phyloP scores from a whole-genome alignment of 805 yeast species.

The Kodamaea leandrae region DNA sequence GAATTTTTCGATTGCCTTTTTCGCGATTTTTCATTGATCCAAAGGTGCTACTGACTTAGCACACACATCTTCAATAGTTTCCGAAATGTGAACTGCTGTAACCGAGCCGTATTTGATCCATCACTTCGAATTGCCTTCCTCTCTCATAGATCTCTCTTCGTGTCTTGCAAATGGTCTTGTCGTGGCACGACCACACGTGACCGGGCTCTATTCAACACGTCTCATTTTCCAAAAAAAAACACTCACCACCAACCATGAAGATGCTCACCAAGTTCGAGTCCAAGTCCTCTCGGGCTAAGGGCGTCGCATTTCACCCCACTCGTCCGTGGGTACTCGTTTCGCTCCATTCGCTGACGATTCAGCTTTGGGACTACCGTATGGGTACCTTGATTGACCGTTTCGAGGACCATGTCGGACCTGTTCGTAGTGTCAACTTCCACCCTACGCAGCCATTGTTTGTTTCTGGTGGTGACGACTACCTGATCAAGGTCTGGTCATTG shows the following conservation, averaged over 20 bases:
- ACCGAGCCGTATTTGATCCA: too few species aligned
- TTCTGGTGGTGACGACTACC: conserved; percentile 96
- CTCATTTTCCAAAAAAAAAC: conserved; percentile 9
- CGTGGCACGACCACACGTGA: not conserved
- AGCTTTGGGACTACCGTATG: conserved; percentile 99
- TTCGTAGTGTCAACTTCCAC: conserved; percentile 91
- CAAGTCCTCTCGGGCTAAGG: conserved; percentile 95
- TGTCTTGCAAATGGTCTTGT: too few species aligned
- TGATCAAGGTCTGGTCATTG: conserved; percentile 94
- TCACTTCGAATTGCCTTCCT: too few species aligned
- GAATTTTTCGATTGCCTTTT: too few species aligned
- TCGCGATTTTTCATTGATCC: too few species aligned
- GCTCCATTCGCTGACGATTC: conserved; percentile 95
- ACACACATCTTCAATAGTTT: too few species aligned
- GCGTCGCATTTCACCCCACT: conserved; percentile 94
- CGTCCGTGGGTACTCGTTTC: conserved; percentile 97
- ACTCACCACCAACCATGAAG: conserved; percentile 19
- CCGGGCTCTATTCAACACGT: conserved; percentile 8
- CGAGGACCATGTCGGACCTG: conserved; percentile 99
- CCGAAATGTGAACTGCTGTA: too few species aligned
- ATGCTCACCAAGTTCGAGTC: conserved; percentile 75
- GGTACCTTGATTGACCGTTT: conserved; percentile 94
- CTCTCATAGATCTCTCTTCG: too few species aligned
- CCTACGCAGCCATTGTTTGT: conserved; percentile 97
- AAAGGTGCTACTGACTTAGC: too few species aligned